Evolutionary conservation across 495 filamentous ascomycete genomes (phyloP).

Genomic region (Annulohypoxylon moriforme): DNA sequence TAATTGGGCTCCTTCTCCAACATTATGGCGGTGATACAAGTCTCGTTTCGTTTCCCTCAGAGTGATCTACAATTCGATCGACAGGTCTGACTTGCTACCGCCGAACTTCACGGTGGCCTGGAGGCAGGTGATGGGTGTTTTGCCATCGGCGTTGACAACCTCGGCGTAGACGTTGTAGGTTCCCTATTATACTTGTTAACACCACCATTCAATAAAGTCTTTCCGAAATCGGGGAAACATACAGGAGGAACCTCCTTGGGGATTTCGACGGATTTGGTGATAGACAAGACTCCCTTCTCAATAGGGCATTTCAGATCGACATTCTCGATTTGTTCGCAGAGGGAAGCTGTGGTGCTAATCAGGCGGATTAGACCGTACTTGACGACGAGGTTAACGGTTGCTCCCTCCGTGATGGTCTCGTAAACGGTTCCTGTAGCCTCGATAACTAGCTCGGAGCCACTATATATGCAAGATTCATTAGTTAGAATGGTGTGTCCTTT

Average conservation of each 20-base stretch:
- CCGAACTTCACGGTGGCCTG: slow-evolving; percentile 73
- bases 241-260: slow-evolving; percentile 91
- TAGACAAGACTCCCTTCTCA: slow-evolving; percentile 73
- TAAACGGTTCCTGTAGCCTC: slow-evolving; percentile 77
- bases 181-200: slow-evolving; percentile 66
- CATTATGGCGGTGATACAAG: slow-evolving; percentile 1
- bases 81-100: slow-evolving; percentile 25
- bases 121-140: slow-evolving; percentile 80
- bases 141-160: slow-evolving; percentile 74
- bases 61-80: not conserved
- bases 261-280: slow-evolving; percentile 85
- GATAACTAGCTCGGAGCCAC: slow-evolving; percentile 83
- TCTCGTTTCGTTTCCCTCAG: not conserved
- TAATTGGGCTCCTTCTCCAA: slow-evolving; percentile 11
- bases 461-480: slow-evolving; percentile 52
- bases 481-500: slow-evolving; percentile 1
- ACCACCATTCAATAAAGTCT: not conserved
- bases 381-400: slow-evolving; percentile 82
- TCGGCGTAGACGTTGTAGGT: slow-evolving; percentile 90
- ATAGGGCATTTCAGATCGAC: slow-evolving; percentile 92
- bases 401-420: slow-evolving; percentile 76
- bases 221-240: slow-evolving; percentile 52
- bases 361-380: slow-evolving; percentile 95
- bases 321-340: slow-evolving; percentile 88
- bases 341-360: slow-evolving; percentile 78